Conservation (phyloP, 1,284 basidiomycete species). For the Sanghuangporus sanghuang region DNA sequence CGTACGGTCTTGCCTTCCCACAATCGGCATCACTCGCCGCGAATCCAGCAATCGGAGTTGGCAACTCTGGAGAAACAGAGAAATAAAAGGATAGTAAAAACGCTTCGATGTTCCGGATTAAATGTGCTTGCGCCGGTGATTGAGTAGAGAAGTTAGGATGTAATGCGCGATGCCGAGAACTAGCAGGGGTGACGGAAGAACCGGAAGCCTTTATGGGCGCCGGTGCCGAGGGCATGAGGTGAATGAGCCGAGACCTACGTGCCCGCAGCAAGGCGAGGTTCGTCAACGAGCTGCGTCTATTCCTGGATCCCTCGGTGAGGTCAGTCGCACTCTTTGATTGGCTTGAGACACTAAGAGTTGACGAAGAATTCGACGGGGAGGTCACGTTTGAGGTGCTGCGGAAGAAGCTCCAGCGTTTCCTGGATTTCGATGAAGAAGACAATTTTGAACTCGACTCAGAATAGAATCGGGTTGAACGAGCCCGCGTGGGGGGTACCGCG, state of each 20-base stretch:
- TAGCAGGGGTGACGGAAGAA: neutral
- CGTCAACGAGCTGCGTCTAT: neutral
- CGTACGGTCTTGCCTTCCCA: conserved; percentile 29
- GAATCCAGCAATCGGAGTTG: neutral
- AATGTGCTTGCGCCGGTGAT: conserved; percentile 20
- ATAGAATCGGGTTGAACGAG: conserved; percentile 5
- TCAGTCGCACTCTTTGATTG: neutral
- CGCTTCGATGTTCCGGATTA: conserved; percentile 33
- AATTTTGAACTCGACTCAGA: neutral
- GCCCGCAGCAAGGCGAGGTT: conserved; percentile 2
- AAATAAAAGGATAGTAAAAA: conserved; percentile 32
- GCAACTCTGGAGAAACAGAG: neutral
- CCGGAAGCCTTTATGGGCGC: neutral
- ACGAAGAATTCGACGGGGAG: neutral
- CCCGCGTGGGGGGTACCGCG: conserved; percentile 19
- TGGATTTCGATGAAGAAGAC: neutral
- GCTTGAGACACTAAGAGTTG: neutral
- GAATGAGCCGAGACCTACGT: conserved; percentile 28
- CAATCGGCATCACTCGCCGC: conserved; percentile 15
- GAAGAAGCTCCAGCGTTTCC: conserved; percentile 10
- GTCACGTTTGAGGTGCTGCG: neutral
- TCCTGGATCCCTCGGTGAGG: neutral
- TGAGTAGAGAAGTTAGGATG: neutral
- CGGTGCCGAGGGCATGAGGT: conserved; percentile 25
- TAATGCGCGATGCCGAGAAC: neutral